Conservation (phyloP, 257 asterid genomes). For the Lithospermum erythrorhizon region DNA sequence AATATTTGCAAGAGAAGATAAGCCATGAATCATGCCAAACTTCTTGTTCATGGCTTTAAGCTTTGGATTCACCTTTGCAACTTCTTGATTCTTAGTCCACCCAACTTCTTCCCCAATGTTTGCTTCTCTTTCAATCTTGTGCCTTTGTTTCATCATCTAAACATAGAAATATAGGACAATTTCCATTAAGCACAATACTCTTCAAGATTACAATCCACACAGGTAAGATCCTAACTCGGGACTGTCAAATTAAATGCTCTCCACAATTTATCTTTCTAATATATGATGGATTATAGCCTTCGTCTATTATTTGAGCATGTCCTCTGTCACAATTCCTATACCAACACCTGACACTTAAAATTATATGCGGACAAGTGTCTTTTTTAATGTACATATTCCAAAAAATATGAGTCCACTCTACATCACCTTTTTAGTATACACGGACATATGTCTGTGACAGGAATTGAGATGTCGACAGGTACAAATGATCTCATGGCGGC, state of each 20-base stretch:
- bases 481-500: no score
- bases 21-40: conserved; percentile 94
- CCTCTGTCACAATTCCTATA: no score
- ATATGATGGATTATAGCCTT: neutral
- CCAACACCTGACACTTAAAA: no score
- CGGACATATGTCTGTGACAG: no score
- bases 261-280: neutral
- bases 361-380: no score
- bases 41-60: conserved; percentile 96
- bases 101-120: conserved; percentile 92
- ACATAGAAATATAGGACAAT: conserved; percentile 6
- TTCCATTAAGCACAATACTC: neutral
- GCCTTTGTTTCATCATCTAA: conserved; percentile 98
- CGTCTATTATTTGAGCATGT: no score
- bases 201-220: neutral
- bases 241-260: neutral
- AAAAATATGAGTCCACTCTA: no score
- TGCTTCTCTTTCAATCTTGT: conserved; percentile 82
- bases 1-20: conserved; percentile 92
- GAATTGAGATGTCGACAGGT: no score
- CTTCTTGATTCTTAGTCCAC: conserved; percentile 83
- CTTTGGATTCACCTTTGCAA: conserved; percentile 75
- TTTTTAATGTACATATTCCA: no score
- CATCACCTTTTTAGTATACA: no score
- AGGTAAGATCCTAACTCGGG: neutral